Evolutionary conservation across 2,329 filamentous ascomycete genomes (phyloP), one percentile per base, ranked within the genome.

Genomic region (Aureobasidium sp.): DNA sequence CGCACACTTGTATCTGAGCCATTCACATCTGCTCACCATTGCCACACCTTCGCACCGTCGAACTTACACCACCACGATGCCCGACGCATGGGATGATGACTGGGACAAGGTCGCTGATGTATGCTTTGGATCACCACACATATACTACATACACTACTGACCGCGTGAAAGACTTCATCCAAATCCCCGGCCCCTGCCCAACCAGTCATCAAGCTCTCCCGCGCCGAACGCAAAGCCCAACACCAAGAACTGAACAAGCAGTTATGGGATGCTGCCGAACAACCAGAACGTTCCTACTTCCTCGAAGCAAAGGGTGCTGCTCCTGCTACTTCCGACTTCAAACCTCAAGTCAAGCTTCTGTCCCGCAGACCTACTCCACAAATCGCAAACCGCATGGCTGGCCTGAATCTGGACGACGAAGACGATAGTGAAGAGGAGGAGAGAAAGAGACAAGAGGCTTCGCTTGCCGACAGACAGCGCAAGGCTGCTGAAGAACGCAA

Each of bases 31-130:
- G 18, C 20, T 3, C 20, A 36, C 18, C 18, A 25, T 11, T 18
- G 6, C 40, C 23, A 23, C 13, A 54, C 25, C n/a, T 7, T 36
- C 33, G 13, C 13, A 36, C 33, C 31, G 10, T 33, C 27, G 55
- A 18, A 25, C 81, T 77, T 81, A 84, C 38, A 40, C 13, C 72
- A 69, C 71, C 55, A 79, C 78, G 27, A 78, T 91, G 66, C 90
- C 92, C 43, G 89, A 94, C 77, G 95, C 94, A 25, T 98, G 95
- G 95, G 94, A 95, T 69, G 91, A 97, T 72, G 93, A 97, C 74
- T 98, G 95, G 94, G 93, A 95, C 77, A 81, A 83, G 8, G 87
- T 92, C 75, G 93, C 92, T 66, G 94, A 97, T 81, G 88, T 90
- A 82, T 53, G 76, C 66, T 8, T 4, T 6, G 6, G 2, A n/a